Evolutionary conservation across 2,329 filamentous ascomycete genomes (phyloP), one percentile per base, ranked within the genome.

Genomic region (Helotiales sp.): DNA sequence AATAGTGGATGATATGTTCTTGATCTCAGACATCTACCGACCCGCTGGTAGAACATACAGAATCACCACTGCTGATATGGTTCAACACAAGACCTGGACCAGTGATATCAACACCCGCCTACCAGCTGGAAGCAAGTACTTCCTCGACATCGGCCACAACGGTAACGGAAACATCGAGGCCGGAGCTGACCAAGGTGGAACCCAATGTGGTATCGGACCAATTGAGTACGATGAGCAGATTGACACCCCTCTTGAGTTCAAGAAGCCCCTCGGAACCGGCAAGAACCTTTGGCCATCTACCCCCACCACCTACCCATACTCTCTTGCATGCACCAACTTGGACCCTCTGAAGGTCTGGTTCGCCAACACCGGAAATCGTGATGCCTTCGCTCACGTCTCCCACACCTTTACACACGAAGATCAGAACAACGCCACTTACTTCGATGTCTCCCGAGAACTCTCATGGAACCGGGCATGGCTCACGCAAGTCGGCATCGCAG

Each of bases 361-460:
- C 77, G 76, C 80, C 28, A 82, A 74, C n/a, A 62, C 79, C 8
- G 69, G 69, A 2, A 87, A 88, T 73, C 79, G 81, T 24, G 82
- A 88, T 75, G 77, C 79, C 11, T 89, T 87, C 74, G 84, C 82
- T 7, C 83, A 87, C 61, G 78, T 89, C n/a, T 87, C 86, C 1
- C 87, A 89, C 76, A 89, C 87, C 0, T 89, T 89, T 75, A 86
- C 85, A 2, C 87, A 89, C 69, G 79, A 84, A 70, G 83, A 84
- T 69, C 77, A 88, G 66, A 84, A 88, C 72, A 88, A 89, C 69
- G 84, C 86, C 7, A 89, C 87, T 0, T 89, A 86, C 77, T 73
- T 79, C 2, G 87, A 89, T 71, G 80, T 85, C 1, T 75, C 76
- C 65, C 85, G 83, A 70, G 87, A 89, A 75, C 87, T 89, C 50